phyloP scores from a whole-genome alignment of 2,329 filamentous ascomycete genomes.

The Onygenales sp. region DNA sequence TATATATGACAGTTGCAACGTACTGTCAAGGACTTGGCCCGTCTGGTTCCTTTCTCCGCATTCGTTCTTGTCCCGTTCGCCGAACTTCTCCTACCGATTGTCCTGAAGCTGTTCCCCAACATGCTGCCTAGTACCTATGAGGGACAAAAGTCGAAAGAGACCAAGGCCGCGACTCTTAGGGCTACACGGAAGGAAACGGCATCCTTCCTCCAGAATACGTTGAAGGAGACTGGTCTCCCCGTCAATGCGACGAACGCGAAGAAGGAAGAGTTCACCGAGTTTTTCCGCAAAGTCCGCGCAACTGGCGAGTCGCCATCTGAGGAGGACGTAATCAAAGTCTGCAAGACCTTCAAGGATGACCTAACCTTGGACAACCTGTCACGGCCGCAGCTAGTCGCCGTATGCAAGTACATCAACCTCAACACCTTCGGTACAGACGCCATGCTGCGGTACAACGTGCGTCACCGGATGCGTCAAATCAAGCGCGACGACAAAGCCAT shows the following conservation, averaged over 20 bases:
- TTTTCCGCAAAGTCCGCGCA: slow-evolving; percentile 90
- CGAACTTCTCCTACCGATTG: slow-evolving; percentile 82
- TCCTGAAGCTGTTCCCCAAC: slow-evolving; percentile 92
- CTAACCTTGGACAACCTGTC: slow-evolving; percentile 94
- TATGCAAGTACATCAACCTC: slow-evolving; percentile 97
- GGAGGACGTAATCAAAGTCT: slow-evolving; percentile 94
- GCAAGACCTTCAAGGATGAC: slow-evolving; percentile 98
- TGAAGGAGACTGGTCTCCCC: slow-evolving; percentile 88
- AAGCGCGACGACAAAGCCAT: slow-evolving; percentile 96
- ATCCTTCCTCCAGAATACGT: slow-evolving; percentile 73
- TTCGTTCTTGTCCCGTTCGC: slow-evolving; percentile 96
- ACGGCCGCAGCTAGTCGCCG: slow-evolving; percentile 87
- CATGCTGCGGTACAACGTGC: slow-evolving; percentile 94
- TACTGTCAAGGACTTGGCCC: slow-evolving; percentile 86
- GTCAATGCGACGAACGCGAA: slow-evolving; percentile 75
- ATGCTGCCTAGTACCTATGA: slow-evolving; percentile 96
- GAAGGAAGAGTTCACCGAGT: slow-evolving; percentile 87
- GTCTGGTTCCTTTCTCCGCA: slow-evolving; percentile 88
- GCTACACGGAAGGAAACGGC: slow-evolving; percentile 90
- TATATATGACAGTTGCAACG: slow-evolving; percentile 53
- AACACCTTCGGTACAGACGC: slow-evolving; percentile 95
- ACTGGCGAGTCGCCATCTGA: slow-evolving; percentile 83
- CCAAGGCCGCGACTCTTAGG: slow-evolving; percentile 71
- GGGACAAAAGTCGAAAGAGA: slow-evolving; percentile 79
- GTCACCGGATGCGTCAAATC: slow-evolving; percentile 97